Percentiles rank a stretch among this genome's conserved stretches.
phyloP scores from a whole-genome alignment of 176 grass and related monocot genomes.

The Dendrocalamus sinicus region DNA sequence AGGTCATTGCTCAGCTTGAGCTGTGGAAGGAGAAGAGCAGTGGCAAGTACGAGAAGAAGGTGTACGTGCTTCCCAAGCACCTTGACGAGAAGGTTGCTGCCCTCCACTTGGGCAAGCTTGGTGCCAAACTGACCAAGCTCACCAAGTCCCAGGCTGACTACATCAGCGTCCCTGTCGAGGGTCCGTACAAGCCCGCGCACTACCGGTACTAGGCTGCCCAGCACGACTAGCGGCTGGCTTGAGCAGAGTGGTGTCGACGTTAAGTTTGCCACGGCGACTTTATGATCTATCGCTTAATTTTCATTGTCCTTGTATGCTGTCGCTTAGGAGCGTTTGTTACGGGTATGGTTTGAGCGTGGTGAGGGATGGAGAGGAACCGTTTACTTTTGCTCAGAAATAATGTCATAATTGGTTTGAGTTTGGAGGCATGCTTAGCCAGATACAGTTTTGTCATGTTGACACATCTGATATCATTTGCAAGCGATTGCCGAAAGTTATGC shows the following conservation, averaged over 20 bases:
- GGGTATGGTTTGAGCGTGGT: constrained; percentile 34
- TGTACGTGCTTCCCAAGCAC: constrained; percentile 94
- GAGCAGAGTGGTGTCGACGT: background rate
- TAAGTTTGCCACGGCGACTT: background rate
- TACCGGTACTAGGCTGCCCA: constrained; percentile 78
- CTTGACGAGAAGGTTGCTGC: constrained; percentile 98
- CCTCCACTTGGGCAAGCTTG: constrained; percentile 90
- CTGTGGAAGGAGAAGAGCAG: constrained; percentile 87
- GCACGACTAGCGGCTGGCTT: constrained; percentile 21
- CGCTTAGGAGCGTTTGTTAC: constrained; percentile 27
- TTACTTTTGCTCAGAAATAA: constrained; percentile 44
- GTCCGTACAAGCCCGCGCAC: constrained; percentile 80
- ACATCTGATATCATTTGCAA: constrained; percentile 50
- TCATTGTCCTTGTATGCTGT: background rate
- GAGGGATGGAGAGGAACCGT: constrained; percentile 7
- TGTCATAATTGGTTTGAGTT: constrained; percentile 28
- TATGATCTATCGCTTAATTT: constrained; percentile 19
- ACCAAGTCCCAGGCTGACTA: constrained; percentile 73
- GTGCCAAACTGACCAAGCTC: constrained; percentile 86
- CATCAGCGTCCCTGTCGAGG: constrained; percentile 75
- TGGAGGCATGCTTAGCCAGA: constrained; percentile 27
- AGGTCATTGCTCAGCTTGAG: constrained; percentile 98
- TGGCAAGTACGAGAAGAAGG: constrained; percentile 98
- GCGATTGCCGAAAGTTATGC: background rate
- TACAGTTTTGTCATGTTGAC: constrained; percentile 33